Evolutionary conservation across 1,139 yeast species (phyloP).

Genomic region (Saccharomyces hybrid): DNA sequence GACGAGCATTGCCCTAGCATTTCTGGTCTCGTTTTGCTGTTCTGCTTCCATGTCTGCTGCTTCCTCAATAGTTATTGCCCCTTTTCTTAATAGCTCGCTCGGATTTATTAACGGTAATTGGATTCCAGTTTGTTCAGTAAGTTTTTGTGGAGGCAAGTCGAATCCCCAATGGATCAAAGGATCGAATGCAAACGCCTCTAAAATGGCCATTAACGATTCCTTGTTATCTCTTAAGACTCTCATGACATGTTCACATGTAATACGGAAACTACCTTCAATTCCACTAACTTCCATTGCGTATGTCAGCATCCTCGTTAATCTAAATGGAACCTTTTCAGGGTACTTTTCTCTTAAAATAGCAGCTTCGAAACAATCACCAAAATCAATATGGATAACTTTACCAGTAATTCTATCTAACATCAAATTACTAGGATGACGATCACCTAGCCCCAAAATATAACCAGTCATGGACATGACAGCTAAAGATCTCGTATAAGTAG

Average conservation of each 20-base stretch:
- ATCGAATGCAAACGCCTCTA: conserved; percentile 98
- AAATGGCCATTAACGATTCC: conserved; percentile 94
- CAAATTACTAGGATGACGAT: conserved; percentile 93
- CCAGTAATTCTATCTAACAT: conserved; percentile 95
- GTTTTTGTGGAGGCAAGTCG: conserved; percentile 78
- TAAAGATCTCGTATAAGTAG: conserved; percentile 88
- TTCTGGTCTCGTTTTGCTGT: conserved; percentile 70
- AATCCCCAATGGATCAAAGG: conserved; percentile 99
- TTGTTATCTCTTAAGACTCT: conserved; percentile 85
- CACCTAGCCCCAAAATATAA: conserved; percentile 91
- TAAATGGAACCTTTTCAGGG: conserved; percentile 98
- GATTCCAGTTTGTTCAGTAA: conserved; percentile 70
- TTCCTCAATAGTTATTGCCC: conserved; percentile 70
- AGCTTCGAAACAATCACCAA: conserved; percentile 98
- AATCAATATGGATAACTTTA: conserved; percentile 93
- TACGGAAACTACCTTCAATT: conserved; percentile 93
- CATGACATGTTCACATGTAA: conserved; percentile 97
- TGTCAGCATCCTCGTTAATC: conserved; percentile 93
- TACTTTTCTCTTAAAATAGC: conserved; percentile 93
- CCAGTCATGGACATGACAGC: conserved; percentile 99
- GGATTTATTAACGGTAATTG: conserved; percentile 59
- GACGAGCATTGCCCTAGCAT: conserved; percentile 88
- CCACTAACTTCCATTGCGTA: conserved; percentile 99
- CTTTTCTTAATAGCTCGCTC: conserved; percentile 59
- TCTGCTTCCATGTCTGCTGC: conserved; percentile 65